These are phyloP conservation scores for Pythium vanterpoolii DNA, from an alignment of 352 stramenopile species.

Conservation along the genomic window DNA sequence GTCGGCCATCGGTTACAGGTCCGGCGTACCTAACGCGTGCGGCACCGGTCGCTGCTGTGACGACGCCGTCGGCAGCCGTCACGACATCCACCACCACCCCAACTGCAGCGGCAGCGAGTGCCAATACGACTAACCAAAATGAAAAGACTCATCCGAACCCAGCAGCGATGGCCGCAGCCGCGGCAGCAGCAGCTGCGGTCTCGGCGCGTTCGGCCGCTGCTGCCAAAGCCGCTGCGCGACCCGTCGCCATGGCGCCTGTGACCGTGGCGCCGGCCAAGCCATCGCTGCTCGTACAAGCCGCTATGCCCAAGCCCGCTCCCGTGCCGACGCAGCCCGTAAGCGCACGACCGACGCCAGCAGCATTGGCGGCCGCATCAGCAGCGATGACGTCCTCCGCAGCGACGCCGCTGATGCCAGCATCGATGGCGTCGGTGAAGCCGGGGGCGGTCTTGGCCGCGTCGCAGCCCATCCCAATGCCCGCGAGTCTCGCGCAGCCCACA, in stretches of 20 bases:
- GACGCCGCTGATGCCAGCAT: conserved; percentile 1
- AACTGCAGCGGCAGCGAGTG: not conserved
- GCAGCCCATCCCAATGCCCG: conserved; percentile 5
- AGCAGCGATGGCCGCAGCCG: conserved; percentile 2
- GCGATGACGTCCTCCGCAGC: not conserved
- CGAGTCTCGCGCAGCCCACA: conserved; percentile 1
- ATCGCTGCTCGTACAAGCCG: conserved; percentile 2
- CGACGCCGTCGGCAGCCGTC: not conserved
- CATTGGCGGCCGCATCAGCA: not conserved
- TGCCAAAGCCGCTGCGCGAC: conserved; percentile 1
- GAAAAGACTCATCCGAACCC: conserved; percentile 7
- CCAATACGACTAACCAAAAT: not conserved
- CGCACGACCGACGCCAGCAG: conserved; percentile 1
- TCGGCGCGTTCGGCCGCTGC: conserved; percentile 9
- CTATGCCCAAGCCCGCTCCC: conserved; percentile 1
- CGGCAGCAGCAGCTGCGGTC: conserved; percentile 1
- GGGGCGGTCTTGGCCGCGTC: not conserved
- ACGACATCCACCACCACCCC: not conserved
- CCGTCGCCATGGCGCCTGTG: not conserved
- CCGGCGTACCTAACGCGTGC: conserved; percentile 20
- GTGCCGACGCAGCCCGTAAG: not conserved
- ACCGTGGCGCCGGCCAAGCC: conserved; percentile 11
- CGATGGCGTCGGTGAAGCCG: not conserved
- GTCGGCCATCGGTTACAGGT: conserved; percentile 16
- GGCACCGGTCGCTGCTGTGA: not conserved